Evolutionary conservation across 2,329 filamentous ascomycete species (phyloP).

Genomic region (Fusarium citri): DNA sequence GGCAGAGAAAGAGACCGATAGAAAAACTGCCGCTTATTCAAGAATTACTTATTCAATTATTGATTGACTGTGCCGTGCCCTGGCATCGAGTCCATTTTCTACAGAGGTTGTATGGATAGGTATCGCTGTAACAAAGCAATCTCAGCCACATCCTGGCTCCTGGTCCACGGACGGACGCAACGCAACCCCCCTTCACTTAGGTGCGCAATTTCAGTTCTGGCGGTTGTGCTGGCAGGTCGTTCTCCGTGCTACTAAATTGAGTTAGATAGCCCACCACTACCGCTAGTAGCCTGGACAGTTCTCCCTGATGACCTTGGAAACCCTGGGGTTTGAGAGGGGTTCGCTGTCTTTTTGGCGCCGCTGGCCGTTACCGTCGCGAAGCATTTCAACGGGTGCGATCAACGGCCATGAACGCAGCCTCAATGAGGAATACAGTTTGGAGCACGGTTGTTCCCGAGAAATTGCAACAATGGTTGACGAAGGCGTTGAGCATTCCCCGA

Average conservation of each 20-base stretch:
- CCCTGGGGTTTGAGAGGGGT: slow-evolving; percentile 16
- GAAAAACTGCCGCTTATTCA: neutral
- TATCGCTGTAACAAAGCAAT: slow-evolving; percentile 34
- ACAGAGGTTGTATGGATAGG: slow-evolving; percentile 14
- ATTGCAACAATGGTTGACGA: slow-evolving; percentile 5
- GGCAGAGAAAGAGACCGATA: neutral
- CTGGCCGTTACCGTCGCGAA: slow-evolving; percentile 28
- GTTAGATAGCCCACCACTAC: slow-evolving; percentile 22
- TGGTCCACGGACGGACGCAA: slow-evolving; percentile 21
- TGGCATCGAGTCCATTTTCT: slow-evolving; percentile 36
- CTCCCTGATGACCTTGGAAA: slow-evolving; percentile 26
- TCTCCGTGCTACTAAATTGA: slow-evolving; percentile 14
- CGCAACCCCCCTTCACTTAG: slow-evolving; percentile 27
- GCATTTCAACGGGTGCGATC: slow-evolving; percentile 23
- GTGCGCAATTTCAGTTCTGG: slow-evolving; percentile 44
- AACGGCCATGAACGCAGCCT: slow-evolving; percentile 22
- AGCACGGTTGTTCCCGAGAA: slow-evolving; percentile 8
- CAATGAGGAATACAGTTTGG: slow-evolving; percentile 19
- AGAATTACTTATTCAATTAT: neutral
- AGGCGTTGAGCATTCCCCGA: slow-evolving; percentile 27
- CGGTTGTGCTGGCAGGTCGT: slow-evolving; percentile 15
- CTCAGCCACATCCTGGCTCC: slow-evolving; percentile 43
- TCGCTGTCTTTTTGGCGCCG: slow-evolving; percentile 27
- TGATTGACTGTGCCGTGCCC: slow-evolving; percentile 24
- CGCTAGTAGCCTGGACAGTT: slow-evolving; percentile 21